Evolutionary conservation across 2,329 filamentous ascomycete genomes (phyloP).

Genomic region (Clarireedia homoeocarpa): DNA sequence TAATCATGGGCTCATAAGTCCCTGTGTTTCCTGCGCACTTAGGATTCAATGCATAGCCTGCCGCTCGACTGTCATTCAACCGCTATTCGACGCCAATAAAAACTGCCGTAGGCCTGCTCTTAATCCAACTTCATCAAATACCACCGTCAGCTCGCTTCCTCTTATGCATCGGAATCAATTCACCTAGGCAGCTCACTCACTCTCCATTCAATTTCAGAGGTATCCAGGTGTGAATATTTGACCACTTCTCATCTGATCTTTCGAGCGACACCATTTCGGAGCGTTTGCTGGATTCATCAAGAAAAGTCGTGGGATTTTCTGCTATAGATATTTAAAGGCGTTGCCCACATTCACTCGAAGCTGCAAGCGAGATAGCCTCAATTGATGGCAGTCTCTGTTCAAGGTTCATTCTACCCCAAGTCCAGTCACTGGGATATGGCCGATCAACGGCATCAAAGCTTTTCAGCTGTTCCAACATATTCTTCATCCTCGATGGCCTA

Average conservation of each 20-base stretch:
- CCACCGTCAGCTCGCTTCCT: constrained; percentile 6
- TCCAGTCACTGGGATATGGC: constrained; percentile 26
- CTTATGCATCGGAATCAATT: neutral
- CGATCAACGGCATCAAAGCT: constrained; percentile 21
- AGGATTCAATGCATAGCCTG: neutral
- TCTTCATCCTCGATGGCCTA: constrained; percentile 24
- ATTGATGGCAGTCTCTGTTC: constrained; percentile 30
- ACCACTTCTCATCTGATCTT: neutral
- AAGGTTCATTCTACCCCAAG: constrained; percentile 24
- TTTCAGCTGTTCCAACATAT: constrained; percentile 18
- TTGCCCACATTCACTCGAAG: constrained; percentile 10
- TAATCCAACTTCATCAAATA: neutral
- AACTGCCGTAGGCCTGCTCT: constrained; percentile 5
- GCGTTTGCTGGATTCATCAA: neutral
- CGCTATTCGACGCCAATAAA: constrained; percentile 7
- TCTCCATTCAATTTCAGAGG: neutral
- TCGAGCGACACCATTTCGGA: neutral
- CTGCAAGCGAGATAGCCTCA: constrained; percentile 14
- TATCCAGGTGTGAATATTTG: constrained; percentile 6
- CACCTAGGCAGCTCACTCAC: neutral
- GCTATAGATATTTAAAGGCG: neutral
- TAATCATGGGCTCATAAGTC: constrained; percentile 16
- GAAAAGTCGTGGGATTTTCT: neutral
- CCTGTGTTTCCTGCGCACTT: constrained; percentile 12
- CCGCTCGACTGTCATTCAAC: constrained; percentile 4